Percentiles rank a stretch among this genome's conserved stretches.
Conservation (phyloP, 768 basidiomycete species). For the Serendipita sp. region DNA sequence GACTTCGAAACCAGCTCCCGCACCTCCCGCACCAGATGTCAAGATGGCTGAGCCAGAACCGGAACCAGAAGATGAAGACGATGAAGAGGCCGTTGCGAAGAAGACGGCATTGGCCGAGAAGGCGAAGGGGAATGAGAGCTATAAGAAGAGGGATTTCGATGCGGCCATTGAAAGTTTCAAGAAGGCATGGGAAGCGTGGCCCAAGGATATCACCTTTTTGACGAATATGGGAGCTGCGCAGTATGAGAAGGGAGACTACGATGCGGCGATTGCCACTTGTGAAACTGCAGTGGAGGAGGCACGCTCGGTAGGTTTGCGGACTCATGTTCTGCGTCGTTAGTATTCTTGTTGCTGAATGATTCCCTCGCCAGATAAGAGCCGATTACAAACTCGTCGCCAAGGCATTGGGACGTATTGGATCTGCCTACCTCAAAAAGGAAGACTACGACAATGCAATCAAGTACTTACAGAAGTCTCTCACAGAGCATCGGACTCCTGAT, state of each 20-base stretch:
- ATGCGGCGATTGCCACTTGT: conserved; percentile 79
- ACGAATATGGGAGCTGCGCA: conserved; percentile 60
- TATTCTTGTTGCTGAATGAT: background rate
- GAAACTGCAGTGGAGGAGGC: conserved; percentile 97
- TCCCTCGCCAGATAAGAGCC: conserved; percentile 48
- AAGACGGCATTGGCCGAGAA: conserved; percentile 68
- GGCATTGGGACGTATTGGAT: conserved; percentile 79
- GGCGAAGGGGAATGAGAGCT: conserved; percentile 59
- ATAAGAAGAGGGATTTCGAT: conserved; percentile 74
- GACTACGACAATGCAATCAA: conserved; percentile 71
- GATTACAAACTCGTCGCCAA: conserved; percentile 96
- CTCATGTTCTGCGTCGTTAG: background rate
- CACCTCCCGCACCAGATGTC: conserved; percentile 32
- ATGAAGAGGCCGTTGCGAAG: conserved; percentile 57
- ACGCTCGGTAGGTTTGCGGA: conserved; percentile 48
- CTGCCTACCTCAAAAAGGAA: conserved; percentile 65
- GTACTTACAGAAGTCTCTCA: conserved; percentile 83
- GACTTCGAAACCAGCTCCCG: conserved; percentile 18
- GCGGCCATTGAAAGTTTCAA: conserved; percentile 61
- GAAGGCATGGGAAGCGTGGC: conserved; percentile 85
- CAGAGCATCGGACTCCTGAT: conserved; percentile 92
- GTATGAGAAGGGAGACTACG: conserved; percentile 86
- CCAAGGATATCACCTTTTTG: conserved; percentile 85
- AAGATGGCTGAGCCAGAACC: conserved; percentile 33
- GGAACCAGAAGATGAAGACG: conserved; percentile 37